phyloP scores from a whole-genome alignment of 2,329 filamentous ascomycete species.

The Purpureocillium takamizusanense region DNA sequence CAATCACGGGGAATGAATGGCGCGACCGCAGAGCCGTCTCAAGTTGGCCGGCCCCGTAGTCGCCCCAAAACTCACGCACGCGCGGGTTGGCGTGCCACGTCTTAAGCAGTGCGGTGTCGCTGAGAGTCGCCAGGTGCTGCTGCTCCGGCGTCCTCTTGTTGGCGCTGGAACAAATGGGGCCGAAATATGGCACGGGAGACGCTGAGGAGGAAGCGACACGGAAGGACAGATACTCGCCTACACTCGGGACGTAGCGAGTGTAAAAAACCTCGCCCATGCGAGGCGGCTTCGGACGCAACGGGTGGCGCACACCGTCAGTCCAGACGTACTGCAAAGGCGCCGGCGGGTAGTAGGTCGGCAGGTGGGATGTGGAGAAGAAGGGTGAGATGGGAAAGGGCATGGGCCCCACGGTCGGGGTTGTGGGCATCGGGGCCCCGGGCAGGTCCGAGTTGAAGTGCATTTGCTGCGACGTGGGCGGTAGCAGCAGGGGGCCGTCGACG shows the following conservation, averaged over 20 bases:
- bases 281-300: constrained; percentile 77
- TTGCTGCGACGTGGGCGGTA: constrained; percentile 6
- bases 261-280: constrained; percentile 90
- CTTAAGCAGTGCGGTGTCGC: constrained; percentile 56
- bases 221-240: constrained; percentile 81
- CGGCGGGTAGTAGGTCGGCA: constrained; percentile 87
- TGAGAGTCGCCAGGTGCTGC: constrained; percentile 32
- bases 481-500: constrained; percentile 2
- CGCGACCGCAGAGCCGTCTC: constrained; percentile 51
- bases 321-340: constrained; percentile 72
- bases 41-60: constrained; percentile 57
- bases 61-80: constrained; percentile 79
- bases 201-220: constrained; percentile 67
- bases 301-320: constrained; percentile 73
- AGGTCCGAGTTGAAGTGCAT: constrained; percentile 24
- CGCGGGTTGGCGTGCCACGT: constrained; percentile 85
- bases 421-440: constrained; percentile 28
- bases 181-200: constrained; percentile 54
- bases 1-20: constrained; percentile 85
- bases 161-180: constrained; percentile 37
- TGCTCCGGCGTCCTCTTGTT: constrained; percentile 7
- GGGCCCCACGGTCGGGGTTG: constrained; percentile 5
- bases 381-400: constrained; percentile 48
- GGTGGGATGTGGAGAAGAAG: constrained; percentile 72
- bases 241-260: constrained; percentile 72